A percentile compares a stretch with the other conserved stretches of the same genome.
These are phyloP conservation scores for Tuber indicum DNA, from an alignment of 495 filamentous ascomycete species.

Conservation along the genomic window DNA sequence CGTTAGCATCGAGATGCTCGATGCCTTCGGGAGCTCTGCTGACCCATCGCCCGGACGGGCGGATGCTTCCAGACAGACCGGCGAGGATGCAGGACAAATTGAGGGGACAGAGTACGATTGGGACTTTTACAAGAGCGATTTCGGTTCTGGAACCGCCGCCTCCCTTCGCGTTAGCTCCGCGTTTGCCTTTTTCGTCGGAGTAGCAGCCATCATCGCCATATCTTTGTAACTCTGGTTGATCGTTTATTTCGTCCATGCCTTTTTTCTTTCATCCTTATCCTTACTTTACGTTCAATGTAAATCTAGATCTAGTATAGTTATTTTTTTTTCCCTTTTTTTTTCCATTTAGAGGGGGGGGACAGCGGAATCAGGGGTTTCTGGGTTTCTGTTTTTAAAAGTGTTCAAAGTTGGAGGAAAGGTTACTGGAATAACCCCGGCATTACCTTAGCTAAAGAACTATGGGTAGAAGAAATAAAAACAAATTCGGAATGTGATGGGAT, in stretches of 20 bases:
- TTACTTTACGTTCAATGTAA: not conserved
- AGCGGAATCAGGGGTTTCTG: not conserved
- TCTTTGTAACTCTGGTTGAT: not conserved
- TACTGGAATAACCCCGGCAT: not conserved
- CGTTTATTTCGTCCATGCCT: not conserved
- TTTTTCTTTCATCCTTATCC: not conserved
- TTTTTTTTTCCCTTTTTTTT: not conserved
- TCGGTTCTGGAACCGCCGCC: not conserved
- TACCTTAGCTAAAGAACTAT: not conserved
- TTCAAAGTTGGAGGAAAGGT: not conserved
- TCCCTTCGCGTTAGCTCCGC: not conserved
- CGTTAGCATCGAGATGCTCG: conserved; percentile 18
- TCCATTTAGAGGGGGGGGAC: not conserved
- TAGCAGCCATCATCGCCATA: not conserved
- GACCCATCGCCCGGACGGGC: not conserved
- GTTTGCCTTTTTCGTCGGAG: not conserved
- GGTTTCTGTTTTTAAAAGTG: not conserved
- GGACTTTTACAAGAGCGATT: conserved; percentile 5
- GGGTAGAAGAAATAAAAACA: not conserved
- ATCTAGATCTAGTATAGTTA: not conserved
- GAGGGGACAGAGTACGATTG: conserved; percentile 11
- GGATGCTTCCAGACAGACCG: not conserved
- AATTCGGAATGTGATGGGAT: not conserved
- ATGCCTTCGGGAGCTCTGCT: conserved; percentile 13
- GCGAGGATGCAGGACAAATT: not conserved